These are phyloP conservation scores for Puccinia brachypodii DNA, from an alignment of 1,284 basidiomycete species.

Conservation along the genomic window DNA sequence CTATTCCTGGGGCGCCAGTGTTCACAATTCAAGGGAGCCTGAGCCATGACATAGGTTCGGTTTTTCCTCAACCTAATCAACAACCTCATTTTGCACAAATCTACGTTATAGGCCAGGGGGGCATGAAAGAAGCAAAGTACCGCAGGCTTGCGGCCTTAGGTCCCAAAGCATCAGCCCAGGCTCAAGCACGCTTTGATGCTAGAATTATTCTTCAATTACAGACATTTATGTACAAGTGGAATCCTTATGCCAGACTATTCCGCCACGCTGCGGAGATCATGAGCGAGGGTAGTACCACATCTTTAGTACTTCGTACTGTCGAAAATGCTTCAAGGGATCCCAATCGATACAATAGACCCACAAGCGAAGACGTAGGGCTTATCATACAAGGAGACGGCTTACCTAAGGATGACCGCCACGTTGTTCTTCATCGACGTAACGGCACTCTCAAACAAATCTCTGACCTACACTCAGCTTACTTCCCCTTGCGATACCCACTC, in stretches of 20 bases:
- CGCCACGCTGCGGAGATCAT: neutral
- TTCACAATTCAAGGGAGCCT: neutral
- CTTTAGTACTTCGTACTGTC: neutral
- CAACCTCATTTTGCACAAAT: constrained; percentile 7
- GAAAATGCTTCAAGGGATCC: neutral
- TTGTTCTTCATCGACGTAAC: neutral
- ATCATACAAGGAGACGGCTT: neutral
- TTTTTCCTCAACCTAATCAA: neutral
- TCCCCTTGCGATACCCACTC: constrained; percentile 11
- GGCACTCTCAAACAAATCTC: neutral
- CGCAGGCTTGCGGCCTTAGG: neutral
- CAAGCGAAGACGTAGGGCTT: neutral
- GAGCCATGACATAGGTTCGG: neutral
- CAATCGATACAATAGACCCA: neutral
- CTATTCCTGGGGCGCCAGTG: neutral
- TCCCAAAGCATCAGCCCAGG: neutral
- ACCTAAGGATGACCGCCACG: neutral
- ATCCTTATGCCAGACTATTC: constrained; percentile 13
- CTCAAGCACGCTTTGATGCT: neutral
- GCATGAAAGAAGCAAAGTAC: neutral
- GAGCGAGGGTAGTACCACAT: too few species aligned
- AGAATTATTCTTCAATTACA: neutral
- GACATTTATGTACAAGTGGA: neutral
- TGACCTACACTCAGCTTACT: constrained; percentile 13
- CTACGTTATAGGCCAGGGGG: neutral